A percentile compares a stretch with the other conserved stretches of the same genome.
Evolutionary conservation across 2,329 filamentous ascomycete genomes (phyloP).

Genomic region (Aureobasidium sp.): DNA sequence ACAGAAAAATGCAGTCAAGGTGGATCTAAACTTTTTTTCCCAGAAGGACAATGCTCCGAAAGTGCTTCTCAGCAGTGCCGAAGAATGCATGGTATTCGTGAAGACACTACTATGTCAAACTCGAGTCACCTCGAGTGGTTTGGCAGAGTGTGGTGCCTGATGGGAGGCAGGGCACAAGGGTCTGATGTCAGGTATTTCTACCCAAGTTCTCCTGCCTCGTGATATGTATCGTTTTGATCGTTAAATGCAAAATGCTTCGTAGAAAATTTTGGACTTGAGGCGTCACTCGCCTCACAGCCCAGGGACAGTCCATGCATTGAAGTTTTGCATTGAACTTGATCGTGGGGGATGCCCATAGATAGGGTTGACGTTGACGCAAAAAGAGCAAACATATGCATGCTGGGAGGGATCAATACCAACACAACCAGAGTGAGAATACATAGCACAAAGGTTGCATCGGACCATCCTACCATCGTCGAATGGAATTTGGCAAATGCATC

Average conservation of each 20-base stretch:
- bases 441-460: constrained; percentile 55
- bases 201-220: constrained; percentile 13
- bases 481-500: constrained; percentile 49
- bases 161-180: too few relatives aligned
- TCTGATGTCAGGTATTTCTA: not conserved
- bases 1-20: not conserved
- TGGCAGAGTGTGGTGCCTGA: not conserved
- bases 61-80: not conserved
- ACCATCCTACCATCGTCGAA: constrained; percentile 50
- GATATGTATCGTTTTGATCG: not conserved
- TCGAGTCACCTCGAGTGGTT: not conserved
- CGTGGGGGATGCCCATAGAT: not conserved
- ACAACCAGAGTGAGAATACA: constrained; percentile 53
- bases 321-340: constrained; percentile 6
- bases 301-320: constrained; percentile 1
- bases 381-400: constrained; percentile 42
- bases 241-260: not conserved
- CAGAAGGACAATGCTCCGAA: not conserved
- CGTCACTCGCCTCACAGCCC: constrained; percentile 2
- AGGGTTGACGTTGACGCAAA: constrained; percentile 27
- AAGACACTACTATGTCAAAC: not conserved
- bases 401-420: constrained; percentile 43
- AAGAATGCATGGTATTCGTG: not conserved
- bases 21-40: not conserved
- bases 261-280: not conserved